A percentile compares a stretch with the other conserved stretches of the same genome.
Conservation (phyloP, 495 filamentous ascomycete genomes). For the Neurospora sp. region DNA sequence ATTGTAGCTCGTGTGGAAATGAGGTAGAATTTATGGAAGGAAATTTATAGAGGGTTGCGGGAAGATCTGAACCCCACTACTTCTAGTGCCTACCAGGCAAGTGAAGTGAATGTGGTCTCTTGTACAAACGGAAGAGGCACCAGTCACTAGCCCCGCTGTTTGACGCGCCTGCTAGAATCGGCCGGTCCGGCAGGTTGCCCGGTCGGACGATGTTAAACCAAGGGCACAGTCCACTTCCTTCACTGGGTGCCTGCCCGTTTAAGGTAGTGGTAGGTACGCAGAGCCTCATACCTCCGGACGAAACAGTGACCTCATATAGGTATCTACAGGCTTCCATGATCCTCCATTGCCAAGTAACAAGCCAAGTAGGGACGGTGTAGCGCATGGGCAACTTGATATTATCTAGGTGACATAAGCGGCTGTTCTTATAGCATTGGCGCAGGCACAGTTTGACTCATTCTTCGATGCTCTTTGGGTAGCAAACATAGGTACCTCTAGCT, state of each 20-base stretch:
- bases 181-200: background rate
- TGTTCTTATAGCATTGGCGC: background rate
- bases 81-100: background rate
- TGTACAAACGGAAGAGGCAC: background rate
- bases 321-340: background rate
- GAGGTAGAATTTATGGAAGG: background rate
- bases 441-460: background rate
- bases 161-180: background rate
- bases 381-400: background rate
- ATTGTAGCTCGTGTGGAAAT: background rate
- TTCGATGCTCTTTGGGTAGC: background rate
- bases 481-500: too few species aligned
- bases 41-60: background rate
- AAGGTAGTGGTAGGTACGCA: too few species aligned
- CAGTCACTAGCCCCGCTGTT: background rate
- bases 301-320: background rate
- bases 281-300: background rate
- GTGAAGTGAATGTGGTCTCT: background rate
- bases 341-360: background rate
- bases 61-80: background rate
- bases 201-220: background rate
- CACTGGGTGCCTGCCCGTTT: background rate
- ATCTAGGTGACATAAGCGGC: background rate
- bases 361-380: background rate
- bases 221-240: background rate